Base-by-base conservation (phyloP, 306 rosid species). In the Citrullus mucosospermus region DNA sequence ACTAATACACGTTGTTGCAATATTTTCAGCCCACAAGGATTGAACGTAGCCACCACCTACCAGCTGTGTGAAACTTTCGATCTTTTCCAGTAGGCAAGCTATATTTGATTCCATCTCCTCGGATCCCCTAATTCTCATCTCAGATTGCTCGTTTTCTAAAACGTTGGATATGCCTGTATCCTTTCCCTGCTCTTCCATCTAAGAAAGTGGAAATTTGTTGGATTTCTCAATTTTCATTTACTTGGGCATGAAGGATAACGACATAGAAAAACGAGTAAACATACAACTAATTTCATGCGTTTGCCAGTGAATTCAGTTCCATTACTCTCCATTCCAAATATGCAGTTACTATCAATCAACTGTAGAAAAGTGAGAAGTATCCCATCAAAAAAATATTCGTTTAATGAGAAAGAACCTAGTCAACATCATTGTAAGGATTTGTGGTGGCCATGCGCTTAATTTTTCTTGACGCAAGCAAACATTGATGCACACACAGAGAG, bases 21-120 rank as follows among this genome's bases (percentile, higher is more conserved):
- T 53, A 56, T 18, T 72, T 36, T 44, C 75, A 3, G 39, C 61
- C 39, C 32, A 25, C 32, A 63, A 46, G 43, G 7, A 78, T 48
- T 56, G 75, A 12, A 20, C 10, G 15, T 22, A 76, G 48, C 63
- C 32, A 48, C 48, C 55, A 15, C 54, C 62, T 89, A 94, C 97
- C 93, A 87, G 88, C 83, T 90, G 89, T 57, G 96, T 90, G 85
- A 89, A 94, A 70, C 81, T 82, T 53, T 94, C 93, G 7, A 89
- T 92, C 85, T 87, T 92, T 81, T 87, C 93, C 4, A 90, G 83
- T 78, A 90, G 83, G 51, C 82, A 89, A 81, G 86, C 62, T 82
- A 93, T 80, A 57, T 78, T 72, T 43, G 90, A 88, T 78, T 94
- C 96, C 85, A 92, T 85, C 82, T 90, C 97, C 80, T 88, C 94